A percentile compares a stretch with the other conserved stretches of the same genome.
Conservation (phyloP, 495 filamentous ascomycete genomes). For the Penicillium flavigenum region DNA sequence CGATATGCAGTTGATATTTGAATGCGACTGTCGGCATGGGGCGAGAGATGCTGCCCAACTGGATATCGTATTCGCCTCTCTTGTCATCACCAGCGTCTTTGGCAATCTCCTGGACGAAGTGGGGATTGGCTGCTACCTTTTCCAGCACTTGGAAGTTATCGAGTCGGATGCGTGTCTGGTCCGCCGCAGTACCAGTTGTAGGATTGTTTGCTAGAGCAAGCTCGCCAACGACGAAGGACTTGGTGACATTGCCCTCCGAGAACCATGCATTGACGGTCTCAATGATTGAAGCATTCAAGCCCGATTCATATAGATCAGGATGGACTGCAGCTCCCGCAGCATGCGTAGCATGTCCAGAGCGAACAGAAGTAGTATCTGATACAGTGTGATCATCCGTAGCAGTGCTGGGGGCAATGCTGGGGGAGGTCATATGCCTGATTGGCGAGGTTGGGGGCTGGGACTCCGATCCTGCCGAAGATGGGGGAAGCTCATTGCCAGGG, state of each 20-base stretch:
- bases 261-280: constrained; percentile 88
- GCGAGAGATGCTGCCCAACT: constrained; percentile 66
- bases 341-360: constrained; percentile 79
- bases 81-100: constrained; percentile 51
- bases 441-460: constrained; percentile 33
- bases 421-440: constrained; percentile 47
- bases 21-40: constrained; percentile 74
- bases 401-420: constrained; percentile 33
- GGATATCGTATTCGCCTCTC: constrained; percentile 78
- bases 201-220: constrained; percentile 84
- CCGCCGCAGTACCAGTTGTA: constrained; percentile 46
- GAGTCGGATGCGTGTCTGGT: constrained; percentile 68
- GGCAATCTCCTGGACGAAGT: constrained; percentile 68
- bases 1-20: constrained; percentile 89
- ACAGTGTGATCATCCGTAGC: constrained; percentile 55
- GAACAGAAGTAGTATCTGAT: constrained; percentile 89
- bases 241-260: constrained; percentile 67
- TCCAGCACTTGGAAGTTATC: constrained; percentile 91
- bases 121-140: constrained; percentile 90
- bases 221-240: constrained; percentile 80
- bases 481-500: constrained; percentile 23
- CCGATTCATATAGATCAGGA: constrained; percentile 76
- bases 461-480: constrained; percentile 17
- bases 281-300: constrained; percentile 86
- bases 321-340: constrained; percentile 65